These are phyloP conservation scores for Darksidea phi DNA, from an alignment of 495 filamentous ascomycete genomes.

Conservation along the genomic window DNA sequence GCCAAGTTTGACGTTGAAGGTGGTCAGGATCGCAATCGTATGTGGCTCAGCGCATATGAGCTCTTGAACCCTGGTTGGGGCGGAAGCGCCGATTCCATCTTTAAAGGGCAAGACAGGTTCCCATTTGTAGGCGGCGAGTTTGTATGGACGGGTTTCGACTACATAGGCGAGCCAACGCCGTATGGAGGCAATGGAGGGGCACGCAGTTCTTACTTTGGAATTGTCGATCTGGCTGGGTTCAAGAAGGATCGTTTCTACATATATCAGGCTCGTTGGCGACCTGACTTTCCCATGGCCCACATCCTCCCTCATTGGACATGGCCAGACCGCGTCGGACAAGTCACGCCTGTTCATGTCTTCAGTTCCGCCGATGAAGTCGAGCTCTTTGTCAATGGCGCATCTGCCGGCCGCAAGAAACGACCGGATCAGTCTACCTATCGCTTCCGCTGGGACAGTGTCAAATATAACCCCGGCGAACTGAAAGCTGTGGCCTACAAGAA, in stretches of 20 bases:
- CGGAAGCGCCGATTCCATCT: slow-evolving; percentile 54
- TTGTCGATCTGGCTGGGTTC: slow-evolving; percentile 53
- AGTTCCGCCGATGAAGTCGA: slow-evolving; percentile 51
- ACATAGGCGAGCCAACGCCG: slow-evolving; percentile 53
- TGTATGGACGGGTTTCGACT: slow-evolving; percentile 55
- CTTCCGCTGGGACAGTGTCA: too few relatives aligned
- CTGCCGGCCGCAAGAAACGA: too few relatives aligned
- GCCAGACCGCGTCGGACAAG: slow-evolving; percentile 47
- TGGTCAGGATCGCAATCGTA: slow-evolving; percentile 36
- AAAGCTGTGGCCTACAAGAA: too few relatives aligned
- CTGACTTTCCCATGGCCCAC: slow-evolving; percentile 46
- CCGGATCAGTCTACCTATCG: too few relatives aligned
- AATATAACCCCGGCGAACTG: too few relatives aligned
- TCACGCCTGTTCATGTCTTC: slow-evolving; percentile 54
- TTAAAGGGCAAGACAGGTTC: slow-evolving; percentile 47
- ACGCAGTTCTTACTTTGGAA: slow-evolving; percentile 51
- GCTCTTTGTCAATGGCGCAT: slow-evolving; percentile 52
- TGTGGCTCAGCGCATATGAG: slow-evolving; percentile 41
- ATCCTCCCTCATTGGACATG: slow-evolving; percentile 55
- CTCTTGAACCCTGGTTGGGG: too few relatives aligned
- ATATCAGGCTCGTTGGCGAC: slow-evolving; percentile 51
- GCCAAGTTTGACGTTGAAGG: slow-evolving; percentile 30
- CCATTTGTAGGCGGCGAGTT: slow-evolving; percentile 51
- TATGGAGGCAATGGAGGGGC: slow-evolving; percentile 43
- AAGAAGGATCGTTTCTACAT: slow-evolving; percentile 52